Conservation (phyloP, 2,329 filamentous ascomycete species). For the Aaosphaeria pasadenensis region DNA sequence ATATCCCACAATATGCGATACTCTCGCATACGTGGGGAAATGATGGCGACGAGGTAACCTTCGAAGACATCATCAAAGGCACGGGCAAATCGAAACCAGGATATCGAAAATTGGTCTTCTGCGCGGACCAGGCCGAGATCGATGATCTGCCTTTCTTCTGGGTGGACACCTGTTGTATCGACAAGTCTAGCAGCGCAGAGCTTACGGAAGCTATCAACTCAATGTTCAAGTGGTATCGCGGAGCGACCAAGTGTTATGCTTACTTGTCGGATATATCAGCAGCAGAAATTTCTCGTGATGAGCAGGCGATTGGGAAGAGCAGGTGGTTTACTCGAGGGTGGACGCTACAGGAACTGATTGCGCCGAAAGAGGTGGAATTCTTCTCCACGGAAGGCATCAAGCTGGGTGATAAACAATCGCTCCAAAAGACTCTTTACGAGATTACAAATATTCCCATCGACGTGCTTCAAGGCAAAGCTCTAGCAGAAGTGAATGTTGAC, state of each 20-base stretch:
- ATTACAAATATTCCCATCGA: conserved; percentile 6
- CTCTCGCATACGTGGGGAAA: conserved; percentile 2
- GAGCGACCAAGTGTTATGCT: too few species aligned
- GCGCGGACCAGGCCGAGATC: conserved; percentile 4
- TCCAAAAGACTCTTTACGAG: conserved; percentile 1
- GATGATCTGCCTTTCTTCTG: conserved; percentile 2
- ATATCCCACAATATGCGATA: not conserved
- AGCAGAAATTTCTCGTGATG: too few species aligned
- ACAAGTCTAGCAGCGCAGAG: too few species aligned
- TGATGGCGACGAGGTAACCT: not conserved
- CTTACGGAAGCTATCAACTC: too few species aligned
- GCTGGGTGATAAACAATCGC: conserved; percentile 7
- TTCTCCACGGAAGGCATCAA: conserved; percentile 3
- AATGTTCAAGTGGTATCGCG: too few species aligned
- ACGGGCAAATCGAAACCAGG: not conserved
- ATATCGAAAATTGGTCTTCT: conserved; percentile 5
- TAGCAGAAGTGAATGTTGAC: conserved; percentile 8
- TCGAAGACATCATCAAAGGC: not conserved
- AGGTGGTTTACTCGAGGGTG: too few species aligned
- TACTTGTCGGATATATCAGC: too few species aligned
- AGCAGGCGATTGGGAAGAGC: not conserved
- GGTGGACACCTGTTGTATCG: too few species aligned
- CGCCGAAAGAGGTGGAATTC: conserved; percentile 4
- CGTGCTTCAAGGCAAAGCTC: conserved; percentile 1
- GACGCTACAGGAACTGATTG: too few species aligned